Conservation (phyloP, 345 rosid species). For the Microthlaspi erraticum region DNA sequence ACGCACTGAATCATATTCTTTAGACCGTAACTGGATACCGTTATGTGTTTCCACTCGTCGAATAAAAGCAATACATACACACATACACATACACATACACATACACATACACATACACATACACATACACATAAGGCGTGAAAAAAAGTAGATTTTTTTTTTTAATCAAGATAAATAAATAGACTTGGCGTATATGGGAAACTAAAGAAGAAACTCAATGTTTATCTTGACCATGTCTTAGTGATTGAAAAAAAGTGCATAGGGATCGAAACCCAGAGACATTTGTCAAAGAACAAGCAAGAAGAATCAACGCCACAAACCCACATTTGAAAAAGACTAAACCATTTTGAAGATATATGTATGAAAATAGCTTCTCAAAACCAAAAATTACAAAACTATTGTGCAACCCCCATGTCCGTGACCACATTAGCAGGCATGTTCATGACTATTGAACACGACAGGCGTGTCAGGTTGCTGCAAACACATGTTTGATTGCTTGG, state of each 20-base stretch:
- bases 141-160: neutral
- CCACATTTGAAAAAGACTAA: slow-evolving; percentile 7
- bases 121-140: neutral
- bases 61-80: slow-evolving; percentile 2
- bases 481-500: neutral
- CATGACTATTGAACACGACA: slow-evolving; percentile 11
- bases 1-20: slow-evolving; percentile 5
- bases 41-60: neutral
- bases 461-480: slow-evolving; percentile 3
- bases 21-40: slow-evolving; percentile 4
- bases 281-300: slow-evolving; percentile 24
- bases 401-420: neutral
- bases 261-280: slow-evolving; percentile 13
- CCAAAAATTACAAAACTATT: slow-evolving; percentile 2
- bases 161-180: too few relatives aligned
- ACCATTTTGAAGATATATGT: slow-evolving; percentile 6
- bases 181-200: neutral
- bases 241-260: slow-evolving; percentile 4
- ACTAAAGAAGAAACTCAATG: slow-evolving; percentile 2
- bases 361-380: slow-evolving; percentile 17
- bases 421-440: slow-evolving; percentile 12
- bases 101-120: neutral
- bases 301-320: slow-evolving; percentile 23
- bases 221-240: slow-evolving; percentile 20
- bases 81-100: too few relatives aligned